Evolutionary conservation across 1,139 yeast species (phyloP).

Genomic region (Diutina rugosa): DNA sequence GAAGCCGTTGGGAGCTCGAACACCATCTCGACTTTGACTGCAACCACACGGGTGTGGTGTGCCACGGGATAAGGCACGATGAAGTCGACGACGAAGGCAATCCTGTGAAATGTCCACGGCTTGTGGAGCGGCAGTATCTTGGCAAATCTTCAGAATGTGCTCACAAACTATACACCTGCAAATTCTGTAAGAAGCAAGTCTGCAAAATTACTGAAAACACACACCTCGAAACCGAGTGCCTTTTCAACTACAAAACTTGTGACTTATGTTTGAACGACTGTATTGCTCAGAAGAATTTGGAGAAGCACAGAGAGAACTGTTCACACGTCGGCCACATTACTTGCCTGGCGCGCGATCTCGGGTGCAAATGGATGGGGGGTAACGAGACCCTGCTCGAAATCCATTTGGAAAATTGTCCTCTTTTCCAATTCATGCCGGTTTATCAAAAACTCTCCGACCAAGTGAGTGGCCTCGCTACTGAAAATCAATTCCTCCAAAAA

Average conservation of each 20-base stretch:
- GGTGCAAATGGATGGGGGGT: constrained; percentile 28
- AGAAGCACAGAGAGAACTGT: constrained; percentile 24
- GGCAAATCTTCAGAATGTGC: constrained; percentile 12
- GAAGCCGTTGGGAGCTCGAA: constrained; percentile 48
- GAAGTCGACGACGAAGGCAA: constrained; percentile 2
- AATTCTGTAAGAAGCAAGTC: constrained; percentile 23
- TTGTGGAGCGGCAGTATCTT: constrained; percentile 13
- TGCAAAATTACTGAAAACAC: constrained; percentile 15
- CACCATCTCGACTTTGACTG: constrained; percentile 40
- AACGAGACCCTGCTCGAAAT: constrained; percentile 24
- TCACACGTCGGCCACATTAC: constrained; percentile 16
- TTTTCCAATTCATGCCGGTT: background rate
- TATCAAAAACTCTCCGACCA: background rate
- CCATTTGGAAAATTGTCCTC: background rate
- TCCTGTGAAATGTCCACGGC: constrained; percentile 7
- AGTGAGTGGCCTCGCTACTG: constrained; percentile 3
- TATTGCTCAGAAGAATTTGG: constrained; percentile 21
- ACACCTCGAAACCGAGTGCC: constrained; percentile 30
- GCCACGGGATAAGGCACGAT: constrained; percentile 17
- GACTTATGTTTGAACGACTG: constrained; percentile 28
- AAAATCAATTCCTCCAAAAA: constrained; percentile 19
- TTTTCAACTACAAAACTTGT: constrained; percentile 25
- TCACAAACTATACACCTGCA: constrained; percentile 25
- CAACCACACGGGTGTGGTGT: constrained; percentile 35
- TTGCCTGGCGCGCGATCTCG: constrained; percentile 29